phyloP scores from a whole-genome alignment of 1,284 basidiomycete genomes.

The Taiwanofungus camphoratus region DNA sequence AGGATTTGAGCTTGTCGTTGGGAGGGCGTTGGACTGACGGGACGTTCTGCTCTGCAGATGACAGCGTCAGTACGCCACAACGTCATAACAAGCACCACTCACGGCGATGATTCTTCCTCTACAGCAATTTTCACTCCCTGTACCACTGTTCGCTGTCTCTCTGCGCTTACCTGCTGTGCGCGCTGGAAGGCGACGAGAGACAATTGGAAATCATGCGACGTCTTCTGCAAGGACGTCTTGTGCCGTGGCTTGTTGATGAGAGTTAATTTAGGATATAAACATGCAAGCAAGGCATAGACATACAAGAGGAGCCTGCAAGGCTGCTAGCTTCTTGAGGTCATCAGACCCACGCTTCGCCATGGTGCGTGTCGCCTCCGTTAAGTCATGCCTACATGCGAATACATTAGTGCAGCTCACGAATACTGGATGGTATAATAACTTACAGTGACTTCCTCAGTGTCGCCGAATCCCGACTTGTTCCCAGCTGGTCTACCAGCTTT shows the following conservation, averaged over 20 bases:
- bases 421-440: conserved; percentile 26
- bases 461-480: conserved; percentile 73
- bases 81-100: conserved; percentile 19
- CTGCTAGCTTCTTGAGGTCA: conserved; percentile 83
- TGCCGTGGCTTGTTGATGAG: conserved; percentile 51
- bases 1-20: conserved; percentile 69
- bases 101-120: conserved; percentile 51
- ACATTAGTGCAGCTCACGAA: not conserved
- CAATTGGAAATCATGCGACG: conserved; percentile 88
- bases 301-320: conserved; percentile 61
- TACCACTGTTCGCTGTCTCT: conserved; percentile 80
- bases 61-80: not conserved
- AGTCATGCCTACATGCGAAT: conserved; percentile 56
- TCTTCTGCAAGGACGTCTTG: conserved; percentile 81
- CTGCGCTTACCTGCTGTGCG: conserved; percentile 86
- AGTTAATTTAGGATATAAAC: not conserved
- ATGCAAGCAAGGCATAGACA: conserved; percentile 24
- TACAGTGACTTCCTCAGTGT: conserved; percentile 75
- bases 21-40: conserved; percentile 24
- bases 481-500: conserved; percentile 88
- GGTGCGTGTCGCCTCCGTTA: conserved; percentile 89
- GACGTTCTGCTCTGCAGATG: conserved; percentile 18
- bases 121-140: conserved; percentile 75
- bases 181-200: conserved; percentile 89
- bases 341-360: conserved; percentile 93